phyloP scores from a whole-genome alignment of 495 filamentous ascomycete genomes.

The Lophium mytilinum region DNA sequence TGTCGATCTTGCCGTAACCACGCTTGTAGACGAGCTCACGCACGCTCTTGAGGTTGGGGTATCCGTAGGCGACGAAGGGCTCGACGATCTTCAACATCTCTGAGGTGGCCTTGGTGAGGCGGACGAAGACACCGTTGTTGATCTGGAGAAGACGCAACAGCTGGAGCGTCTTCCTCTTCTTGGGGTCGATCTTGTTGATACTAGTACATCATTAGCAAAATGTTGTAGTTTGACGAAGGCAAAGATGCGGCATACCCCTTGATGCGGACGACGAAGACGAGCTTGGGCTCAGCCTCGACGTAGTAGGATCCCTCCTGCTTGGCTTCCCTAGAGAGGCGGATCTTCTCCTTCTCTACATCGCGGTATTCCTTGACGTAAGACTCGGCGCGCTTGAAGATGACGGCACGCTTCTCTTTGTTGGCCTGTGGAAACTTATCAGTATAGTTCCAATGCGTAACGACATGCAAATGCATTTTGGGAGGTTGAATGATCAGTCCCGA shows the following conservation, averaged over 20 bases:
- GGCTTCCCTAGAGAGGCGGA: slow-evolving; percentile 78
- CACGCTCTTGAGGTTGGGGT: slow-evolving; percentile 97
- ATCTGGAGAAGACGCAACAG: slow-evolving; percentile 98
- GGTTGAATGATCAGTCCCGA: slow-evolving; percentile 80
- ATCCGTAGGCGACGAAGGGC: slow-evolving; percentile 95
- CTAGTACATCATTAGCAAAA: slow-evolving; percentile 31
- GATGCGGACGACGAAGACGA: slow-evolving; percentile 98
- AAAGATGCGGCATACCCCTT: slow-evolving; percentile 52
- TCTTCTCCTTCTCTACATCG: slow-evolving; percentile 94
- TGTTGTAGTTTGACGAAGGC: not conserved
- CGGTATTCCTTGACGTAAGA: slow-evolving; percentile 99
- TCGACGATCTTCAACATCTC: slow-evolving; percentile 98
- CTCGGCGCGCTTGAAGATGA: slow-evolving; percentile 99
- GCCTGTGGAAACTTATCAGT: slow-evolving; percentile 47
- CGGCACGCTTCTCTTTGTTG: slow-evolving; percentile 92
- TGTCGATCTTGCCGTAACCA: slow-evolving; percentile 94
- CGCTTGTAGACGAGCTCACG: slow-evolving; percentile 99
- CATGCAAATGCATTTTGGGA: slow-evolving; percentile 17
- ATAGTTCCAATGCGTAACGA: slow-evolving; percentile 7
- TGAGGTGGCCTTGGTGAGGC: slow-evolving; percentile 91
- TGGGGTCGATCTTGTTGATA: slow-evolving; percentile 99
- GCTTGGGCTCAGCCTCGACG: slow-evolving; percentile 87
- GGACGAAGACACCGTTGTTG: slow-evolving; percentile 99
- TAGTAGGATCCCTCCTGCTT: slow-evolving; percentile 92
- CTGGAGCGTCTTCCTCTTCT: slow-evolving; percentile 99